phyloP scores from a whole-genome alignment of 2,329 filamentous ascomycete genomes.

The Colletotrichum sp. region DNA sequence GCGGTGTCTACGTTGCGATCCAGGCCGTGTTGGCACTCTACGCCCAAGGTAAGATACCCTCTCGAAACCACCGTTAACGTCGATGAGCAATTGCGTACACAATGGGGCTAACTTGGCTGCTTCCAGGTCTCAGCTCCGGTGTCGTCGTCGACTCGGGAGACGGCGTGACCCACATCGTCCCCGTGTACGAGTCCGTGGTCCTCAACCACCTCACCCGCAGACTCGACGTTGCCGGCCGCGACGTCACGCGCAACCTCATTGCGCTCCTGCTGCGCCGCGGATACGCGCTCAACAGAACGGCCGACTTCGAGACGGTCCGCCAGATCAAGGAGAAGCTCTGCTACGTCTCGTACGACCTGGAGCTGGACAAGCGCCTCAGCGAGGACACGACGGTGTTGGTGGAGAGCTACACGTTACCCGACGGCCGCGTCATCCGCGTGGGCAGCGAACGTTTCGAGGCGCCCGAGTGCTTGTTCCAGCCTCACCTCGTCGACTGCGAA shows the following conservation, averaged over 20 bases:
- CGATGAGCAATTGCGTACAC: neutral
- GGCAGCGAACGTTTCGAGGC: slow-evolving; percentile 98
- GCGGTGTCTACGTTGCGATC: slow-evolving; percentile 96
- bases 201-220: slow-evolving; percentile 95
- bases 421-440: slow-evolving; percentile 94
- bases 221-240: slow-evolving; percentile 93
- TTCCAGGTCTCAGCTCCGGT: slow-evolving; percentile 79
- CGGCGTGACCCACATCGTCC: slow-evolving; percentile 97
- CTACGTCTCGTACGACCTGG: slow-evolving; percentile 98
- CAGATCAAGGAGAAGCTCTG: slow-evolving; percentile 99
- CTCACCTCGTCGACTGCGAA: slow-evolving; percentile 95
- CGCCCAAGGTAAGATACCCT: slow-evolving; percentile 75
- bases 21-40: slow-evolving; percentile 96
- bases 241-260: slow-evolving; percentile 98
- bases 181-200: slow-evolving; percentile 97
- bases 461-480: slow-evolving; percentile 97
- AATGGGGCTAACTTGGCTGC: neutral
- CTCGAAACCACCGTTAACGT: neutral
- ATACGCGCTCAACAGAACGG: slow-evolving; percentile 96
- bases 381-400: slow-evolving; percentile 98
- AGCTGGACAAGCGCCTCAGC: slow-evolving; percentile 92
- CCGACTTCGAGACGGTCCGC: slow-evolving; percentile 97
- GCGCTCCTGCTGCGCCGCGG: slow-evolving; percentile 90
- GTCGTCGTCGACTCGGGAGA: slow-evolving; percentile 99
- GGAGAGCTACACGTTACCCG: slow-evolving; percentile 95